Conservation (phyloP, 2,329 filamentous ascomycete genomes). For the Juglanconis oblonga region DNA sequence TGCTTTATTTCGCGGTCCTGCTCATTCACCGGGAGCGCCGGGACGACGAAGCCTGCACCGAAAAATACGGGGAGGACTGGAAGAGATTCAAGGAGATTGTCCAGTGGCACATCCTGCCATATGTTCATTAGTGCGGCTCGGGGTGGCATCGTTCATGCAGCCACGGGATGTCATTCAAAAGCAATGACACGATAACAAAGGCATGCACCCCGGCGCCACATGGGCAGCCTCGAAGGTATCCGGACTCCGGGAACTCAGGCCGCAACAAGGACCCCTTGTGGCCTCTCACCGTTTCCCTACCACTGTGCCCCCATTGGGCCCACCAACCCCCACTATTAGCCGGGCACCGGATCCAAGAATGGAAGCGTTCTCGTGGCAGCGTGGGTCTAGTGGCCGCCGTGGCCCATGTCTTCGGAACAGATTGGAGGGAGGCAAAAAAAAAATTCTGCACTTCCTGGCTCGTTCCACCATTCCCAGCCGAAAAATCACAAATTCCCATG, state of each 20-base stretch:
- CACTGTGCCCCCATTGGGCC: slow-evolving; percentile 12
- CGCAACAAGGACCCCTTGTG: slow-evolving; percentile 12
- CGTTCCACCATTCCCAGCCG: slow-evolving; percentile 9
- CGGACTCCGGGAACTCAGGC: slow-evolving; percentile 9
- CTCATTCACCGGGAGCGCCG: slow-evolving; percentile 77
- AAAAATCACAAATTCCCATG: background rate
- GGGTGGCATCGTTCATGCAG: slow-evolving; percentile 11
- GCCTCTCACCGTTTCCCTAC: slow-evolving; percentile 17
- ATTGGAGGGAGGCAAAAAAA: slow-evolving; percentile 13
- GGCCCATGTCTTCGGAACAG: background rate
- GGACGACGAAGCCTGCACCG: slow-evolving; percentile 80
- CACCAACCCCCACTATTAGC: slow-evolving; percentile 15
- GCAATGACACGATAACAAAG: slow-evolving; percentile 5
- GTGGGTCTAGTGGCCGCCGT: slow-evolving; percentile 1
- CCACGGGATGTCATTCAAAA: background rate
- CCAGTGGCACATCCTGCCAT: slow-evolving; percentile 73
- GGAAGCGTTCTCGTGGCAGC: slow-evolving; percentile 9
- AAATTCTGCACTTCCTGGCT: slow-evolving; percentile 17
- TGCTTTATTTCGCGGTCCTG: slow-evolving; percentile 80
- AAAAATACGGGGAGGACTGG: slow-evolving; percentile 88
- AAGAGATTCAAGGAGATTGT: slow-evolving; percentile 76
- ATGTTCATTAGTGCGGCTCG: slow-evolving; percentile 59
- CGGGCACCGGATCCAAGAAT: slow-evolving; percentile 8
- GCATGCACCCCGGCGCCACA: slow-evolving; percentile 9
- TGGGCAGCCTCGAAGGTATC: background rate